Evolutionary conservation across 495 filamentous ascomycete species (phyloP).

Genomic region (Tuber magnatum): DNA sequence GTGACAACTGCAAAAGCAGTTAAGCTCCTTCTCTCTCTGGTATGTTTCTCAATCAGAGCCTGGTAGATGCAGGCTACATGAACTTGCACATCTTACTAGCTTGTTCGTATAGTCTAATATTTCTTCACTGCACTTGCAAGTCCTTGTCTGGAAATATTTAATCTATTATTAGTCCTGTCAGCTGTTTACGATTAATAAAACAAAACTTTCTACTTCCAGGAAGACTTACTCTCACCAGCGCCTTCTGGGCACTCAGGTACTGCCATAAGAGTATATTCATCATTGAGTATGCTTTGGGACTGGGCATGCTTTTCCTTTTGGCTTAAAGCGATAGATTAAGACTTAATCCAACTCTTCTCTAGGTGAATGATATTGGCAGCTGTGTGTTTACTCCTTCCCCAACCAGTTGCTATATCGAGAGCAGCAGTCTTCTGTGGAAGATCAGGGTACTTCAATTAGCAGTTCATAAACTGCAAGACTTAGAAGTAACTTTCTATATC

Average conservation of each 20-base stretch:
- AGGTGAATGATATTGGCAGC: no score
- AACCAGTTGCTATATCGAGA: constrained; percentile 3
- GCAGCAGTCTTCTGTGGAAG: no score
- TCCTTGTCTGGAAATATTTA: background rate
- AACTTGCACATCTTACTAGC: no score
- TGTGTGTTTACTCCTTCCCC: background rate
- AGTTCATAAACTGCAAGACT: background rate
- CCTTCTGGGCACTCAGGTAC: background rate
- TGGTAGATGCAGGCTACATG: no score
- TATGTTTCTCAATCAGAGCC: no score
- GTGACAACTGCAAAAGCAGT: background rate
- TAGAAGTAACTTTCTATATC: background rate
- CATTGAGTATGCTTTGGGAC: background rate
- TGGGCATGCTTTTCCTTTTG: background rate
- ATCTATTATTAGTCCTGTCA: background rate
- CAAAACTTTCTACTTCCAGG: background rate
- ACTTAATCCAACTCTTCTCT: background rate
- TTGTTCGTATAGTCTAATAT: no score
- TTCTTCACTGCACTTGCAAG: background rate
- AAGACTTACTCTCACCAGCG: background rate
- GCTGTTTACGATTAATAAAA: no score
- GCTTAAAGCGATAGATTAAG: background rate
- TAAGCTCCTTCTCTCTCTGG: background rate
- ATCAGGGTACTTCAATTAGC: no score
- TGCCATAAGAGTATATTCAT: background rate